Evolutionary conservation across 2,329 filamentous ascomycete genomes (phyloP).

Genomic region (Lachnum nothofagi): DNA sequence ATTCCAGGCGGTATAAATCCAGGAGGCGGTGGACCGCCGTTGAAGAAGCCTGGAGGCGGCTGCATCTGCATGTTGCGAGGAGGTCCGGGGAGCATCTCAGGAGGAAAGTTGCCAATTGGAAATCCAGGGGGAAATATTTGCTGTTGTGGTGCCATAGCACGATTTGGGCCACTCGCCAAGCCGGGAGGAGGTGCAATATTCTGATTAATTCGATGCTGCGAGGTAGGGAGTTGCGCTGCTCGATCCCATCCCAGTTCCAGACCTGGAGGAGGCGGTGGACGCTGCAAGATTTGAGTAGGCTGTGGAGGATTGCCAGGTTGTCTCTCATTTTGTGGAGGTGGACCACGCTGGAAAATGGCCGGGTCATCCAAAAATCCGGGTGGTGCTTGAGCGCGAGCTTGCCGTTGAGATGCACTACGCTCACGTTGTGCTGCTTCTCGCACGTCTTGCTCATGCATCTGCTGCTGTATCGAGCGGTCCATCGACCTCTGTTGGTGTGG

Average conservation of each 20-base stretch:
- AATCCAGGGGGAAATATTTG: conserved; percentile 61
- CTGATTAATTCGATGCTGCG: conserved; percentile 37
- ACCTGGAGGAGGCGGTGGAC: conserved; percentile 55
- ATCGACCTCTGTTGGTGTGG: conserved; percentile 21
- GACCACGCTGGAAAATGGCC: conserved; percentile 24
- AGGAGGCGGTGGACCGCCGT: conserved; percentile 42
- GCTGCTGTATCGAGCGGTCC: conserved; percentile 30
- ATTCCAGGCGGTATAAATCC: conserved; percentile 53
- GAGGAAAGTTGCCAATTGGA: conserved; percentile 44
- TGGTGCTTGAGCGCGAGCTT: conserved; percentile 30
- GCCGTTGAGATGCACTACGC: conserved; percentile 36
- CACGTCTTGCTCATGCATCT: conserved; percentile 39
- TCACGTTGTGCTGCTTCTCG: conserved; percentile 29
- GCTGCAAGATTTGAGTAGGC: conserved; percentile 60
- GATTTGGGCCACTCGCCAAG: conserved; percentile 39
- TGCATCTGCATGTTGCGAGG: conserved; percentile 41
- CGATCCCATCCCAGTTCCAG: conserved; percentile 48
- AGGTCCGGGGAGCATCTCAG: conserved; percentile 40
- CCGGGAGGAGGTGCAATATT: conserved; percentile 60
- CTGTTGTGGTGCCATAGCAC: conserved; percentile 44
- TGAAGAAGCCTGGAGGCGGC: conserved; percentile 45
- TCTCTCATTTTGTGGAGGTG: conserved; percentile 26
- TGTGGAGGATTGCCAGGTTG: conserved; percentile 39
- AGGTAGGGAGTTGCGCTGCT: conserved; percentile 35
- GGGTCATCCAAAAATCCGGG: conserved; percentile 32